Percentiles rank a stretch among this genome's conserved stretches.
These are phyloP conservation scores for Arabidopsis suecica DNA, from an alignment of 345 rosid species.

Conservation along the genomic window DNA sequence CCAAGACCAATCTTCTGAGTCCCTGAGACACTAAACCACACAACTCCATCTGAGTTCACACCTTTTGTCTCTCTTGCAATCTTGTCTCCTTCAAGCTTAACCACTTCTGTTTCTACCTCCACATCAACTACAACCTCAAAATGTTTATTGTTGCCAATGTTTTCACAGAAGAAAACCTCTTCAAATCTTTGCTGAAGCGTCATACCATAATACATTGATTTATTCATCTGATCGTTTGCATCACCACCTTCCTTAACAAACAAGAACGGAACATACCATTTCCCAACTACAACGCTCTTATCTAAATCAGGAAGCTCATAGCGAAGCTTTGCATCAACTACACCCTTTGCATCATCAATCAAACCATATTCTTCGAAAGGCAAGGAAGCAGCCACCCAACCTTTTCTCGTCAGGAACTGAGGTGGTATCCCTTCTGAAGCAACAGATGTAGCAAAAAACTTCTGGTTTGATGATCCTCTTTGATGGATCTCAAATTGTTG, in stretches of 20 bases:
- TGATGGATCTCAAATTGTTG: constrained; percentile 54
- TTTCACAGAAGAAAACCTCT: constrained; percentile 49
- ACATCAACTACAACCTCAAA: constrained; percentile 46
- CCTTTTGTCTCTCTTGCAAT: constrained; percentile 23
- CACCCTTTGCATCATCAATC: constrained; percentile 63
- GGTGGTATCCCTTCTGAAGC: constrained; percentile 64
- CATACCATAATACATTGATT: constrained; percentile 59
- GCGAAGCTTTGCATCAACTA: constrained; percentile 50
- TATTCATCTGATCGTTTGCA: constrained; percentile 50
- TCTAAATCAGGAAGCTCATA: constrained; percentile 49
- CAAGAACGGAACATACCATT: constrained; percentile 76
- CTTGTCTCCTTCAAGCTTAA: constrained; percentile 48
- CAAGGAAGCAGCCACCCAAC: constrained; percentile 54
- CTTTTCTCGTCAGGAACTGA: constrained; percentile 54
- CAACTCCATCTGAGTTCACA: constrained; percentile 45
- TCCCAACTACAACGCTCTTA: constrained; percentile 54
- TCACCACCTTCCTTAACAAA: constrained; percentile 54
- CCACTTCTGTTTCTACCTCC: constrained; percentile 50
- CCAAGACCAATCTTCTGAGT: constrained; percentile 55
- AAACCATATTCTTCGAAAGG: constrained; percentile 42
- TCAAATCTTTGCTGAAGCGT: constrained; percentile 72
- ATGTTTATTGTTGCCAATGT: constrained; percentile 5
- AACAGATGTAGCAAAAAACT: constrained; percentile 57
- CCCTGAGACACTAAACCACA: constrained; percentile 51
- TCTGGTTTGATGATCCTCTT: constrained; percentile 26